These are phyloP conservation scores for Salix koriyanagi DNA, from an alignment of 345 rosid genomes.

Conservation along the genomic window DNA sequence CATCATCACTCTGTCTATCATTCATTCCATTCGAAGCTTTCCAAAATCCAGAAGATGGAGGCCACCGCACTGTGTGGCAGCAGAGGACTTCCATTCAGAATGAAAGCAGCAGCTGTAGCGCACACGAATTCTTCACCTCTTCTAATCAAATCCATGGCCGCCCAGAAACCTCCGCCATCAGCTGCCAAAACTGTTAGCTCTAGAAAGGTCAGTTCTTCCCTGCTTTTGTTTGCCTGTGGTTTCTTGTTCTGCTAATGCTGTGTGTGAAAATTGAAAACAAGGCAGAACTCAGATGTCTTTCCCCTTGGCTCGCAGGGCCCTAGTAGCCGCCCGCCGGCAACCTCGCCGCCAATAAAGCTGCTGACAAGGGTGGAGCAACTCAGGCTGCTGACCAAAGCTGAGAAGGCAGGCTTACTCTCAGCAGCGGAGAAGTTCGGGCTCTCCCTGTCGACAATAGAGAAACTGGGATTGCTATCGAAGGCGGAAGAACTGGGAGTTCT, in stretches of 20 bases:
- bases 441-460: constrained; percentile 81
- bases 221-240: too few species aligned
- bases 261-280: background rate
- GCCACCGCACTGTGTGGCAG: constrained; percentile 22
- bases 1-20: constrained; percentile 10
- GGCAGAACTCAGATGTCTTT: constrained; percentile 41
- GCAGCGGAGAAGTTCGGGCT: constrained; percentile 88
- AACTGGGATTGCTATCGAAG: constrained; percentile 83
- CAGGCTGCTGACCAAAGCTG: constrained; percentile 79
- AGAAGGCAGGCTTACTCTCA: constrained; percentile 80
- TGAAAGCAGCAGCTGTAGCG: background rate
- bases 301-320: constrained; percentile 48
- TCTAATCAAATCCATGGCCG: constrained; percentile 57
- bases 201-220: constrained; percentile 41
- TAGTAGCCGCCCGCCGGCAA: constrained; percentile 22
- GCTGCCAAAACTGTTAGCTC: constrained; percentile 48
- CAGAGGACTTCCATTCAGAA: constrained; percentile 1
- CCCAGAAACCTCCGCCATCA: constrained; percentile 61
- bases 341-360: constrained; percentile 54
- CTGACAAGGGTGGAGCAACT: constrained; percentile 91
- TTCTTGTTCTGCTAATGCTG: background rate
- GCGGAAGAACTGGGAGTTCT: constrained; percentile 85
- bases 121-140: constrained; percentile 20
- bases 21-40: constrained; percentile 6
- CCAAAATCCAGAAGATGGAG: constrained; percentile 28